These are phyloP conservation scores for Nicotiana sylvestris DNA, from an alignment of 257 asterid species.

Conservation along the genomic window DNA sequence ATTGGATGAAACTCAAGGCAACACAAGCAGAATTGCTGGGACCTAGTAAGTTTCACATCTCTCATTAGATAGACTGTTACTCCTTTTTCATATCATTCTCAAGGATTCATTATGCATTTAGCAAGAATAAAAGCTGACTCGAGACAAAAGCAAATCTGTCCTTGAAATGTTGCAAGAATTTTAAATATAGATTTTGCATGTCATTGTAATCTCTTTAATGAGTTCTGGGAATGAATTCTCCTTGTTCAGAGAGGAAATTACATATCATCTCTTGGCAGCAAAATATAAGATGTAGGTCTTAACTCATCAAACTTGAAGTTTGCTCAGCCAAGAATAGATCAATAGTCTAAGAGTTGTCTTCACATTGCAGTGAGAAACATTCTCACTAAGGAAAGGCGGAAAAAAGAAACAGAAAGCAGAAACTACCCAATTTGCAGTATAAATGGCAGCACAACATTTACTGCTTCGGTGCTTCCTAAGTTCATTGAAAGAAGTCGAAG, in stretches of 20 bases:
- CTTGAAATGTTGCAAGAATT: not conserved
- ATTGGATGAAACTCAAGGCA: constrained; percentile 16
- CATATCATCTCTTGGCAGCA: not conserved
- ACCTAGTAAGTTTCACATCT: constrained; percentile 12
- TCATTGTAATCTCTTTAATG: not conserved
- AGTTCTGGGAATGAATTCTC: not conserved
- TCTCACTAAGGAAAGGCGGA: not conserved
- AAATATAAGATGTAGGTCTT: not conserved
- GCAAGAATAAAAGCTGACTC: not conserved
- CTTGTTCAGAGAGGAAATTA: not conserved
- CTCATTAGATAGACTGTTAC: not conserved
- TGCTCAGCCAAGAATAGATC: not conserved
- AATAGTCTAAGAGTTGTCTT: not conserved
- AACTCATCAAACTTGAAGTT: not conserved
- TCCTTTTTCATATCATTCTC: not conserved
- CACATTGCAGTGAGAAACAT: not conserved
- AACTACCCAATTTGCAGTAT: not conserved
- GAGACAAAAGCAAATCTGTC: not conserved
- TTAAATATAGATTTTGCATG: not conserved
- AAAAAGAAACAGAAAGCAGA: not conserved
- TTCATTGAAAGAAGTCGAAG: not conserved
- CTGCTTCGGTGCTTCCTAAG: not conserved
- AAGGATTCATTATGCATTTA: not conserved
- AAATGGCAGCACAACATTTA: not conserved
- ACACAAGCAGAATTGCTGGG: constrained; percentile 19